A percentile compares a stretch with the other conserved stretches of the same genome.
phyloP scores from a whole-genome alignment of 148 eudicot species.

The Camellia japonica region DNA sequence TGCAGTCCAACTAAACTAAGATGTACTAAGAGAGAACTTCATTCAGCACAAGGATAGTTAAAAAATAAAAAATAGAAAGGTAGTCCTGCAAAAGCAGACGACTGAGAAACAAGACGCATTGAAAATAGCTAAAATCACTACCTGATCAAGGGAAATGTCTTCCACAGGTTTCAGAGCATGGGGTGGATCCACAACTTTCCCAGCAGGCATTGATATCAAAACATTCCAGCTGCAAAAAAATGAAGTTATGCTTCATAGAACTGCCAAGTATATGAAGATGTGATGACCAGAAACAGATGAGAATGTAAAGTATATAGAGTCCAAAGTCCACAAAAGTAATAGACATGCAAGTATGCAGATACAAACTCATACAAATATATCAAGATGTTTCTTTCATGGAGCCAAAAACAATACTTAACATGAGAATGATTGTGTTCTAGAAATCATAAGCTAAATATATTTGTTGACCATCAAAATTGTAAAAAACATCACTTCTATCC shows the following conservation, averaged over 20 bases:
- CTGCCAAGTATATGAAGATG: background rate
- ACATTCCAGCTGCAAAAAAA: slow-evolving; percentile 13
- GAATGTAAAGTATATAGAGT: background rate
- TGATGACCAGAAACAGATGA: background rate
- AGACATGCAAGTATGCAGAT: background rate
- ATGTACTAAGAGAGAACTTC: background rate
- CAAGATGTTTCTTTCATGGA: background rate
- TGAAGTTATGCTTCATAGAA: background rate
- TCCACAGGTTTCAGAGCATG: slow-evolving; percentile 62
- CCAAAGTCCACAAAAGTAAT: background rate
- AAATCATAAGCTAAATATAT: background rate
- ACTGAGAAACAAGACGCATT: background rate
- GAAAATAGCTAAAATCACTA: slow-evolving; percentile 12
- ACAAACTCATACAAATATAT: background rate
- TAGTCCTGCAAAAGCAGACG: slow-evolving; percentile 1
- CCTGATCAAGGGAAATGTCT: slow-evolving; percentile 66
- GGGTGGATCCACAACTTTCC: slow-evolving; percentile 52
- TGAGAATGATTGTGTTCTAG: background rate
- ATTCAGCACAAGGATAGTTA: background rate
- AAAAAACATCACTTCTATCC: background rate
- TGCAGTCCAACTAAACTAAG: background rate
- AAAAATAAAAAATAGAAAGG: background rate
- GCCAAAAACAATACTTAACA: background rate
- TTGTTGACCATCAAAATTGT: background rate
- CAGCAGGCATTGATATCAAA: slow-evolving; percentile 30